phyloP scores from a whole-genome alignment of 306 rosid species.

The Trifolium fragiferum region DNA sequence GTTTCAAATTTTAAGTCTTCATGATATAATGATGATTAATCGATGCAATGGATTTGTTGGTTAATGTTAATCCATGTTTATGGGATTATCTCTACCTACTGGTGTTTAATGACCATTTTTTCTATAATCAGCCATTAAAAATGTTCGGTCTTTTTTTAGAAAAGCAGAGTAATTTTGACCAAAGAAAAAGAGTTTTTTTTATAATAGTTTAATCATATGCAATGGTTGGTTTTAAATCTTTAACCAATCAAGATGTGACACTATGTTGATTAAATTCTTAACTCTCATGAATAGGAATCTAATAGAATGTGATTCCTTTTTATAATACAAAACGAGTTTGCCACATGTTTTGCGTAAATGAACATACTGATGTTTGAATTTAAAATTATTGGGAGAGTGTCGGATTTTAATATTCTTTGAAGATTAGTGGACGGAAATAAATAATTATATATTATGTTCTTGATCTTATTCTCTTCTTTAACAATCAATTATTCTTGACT shows the following conservation, averaged over 20 bases:
- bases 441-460: constrained; percentile 18
- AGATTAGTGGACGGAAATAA: constrained; percentile 8
- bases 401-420: constrained; percentile 10
- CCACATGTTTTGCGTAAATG: background rate
- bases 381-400: background rate
- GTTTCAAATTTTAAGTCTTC: constrained; percentile 16
- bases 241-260: constrained; percentile 18
- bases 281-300: background rate
- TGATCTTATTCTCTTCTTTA: background rate
- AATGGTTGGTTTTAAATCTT: background rate
- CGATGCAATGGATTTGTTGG: background rate
- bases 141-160: background rate
- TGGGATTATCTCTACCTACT: background rate
- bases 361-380: constrained; percentile 15
- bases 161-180: constrained; percentile 1
- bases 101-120: background rate
- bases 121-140: background rate
- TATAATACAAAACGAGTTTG: constrained; percentile 5
- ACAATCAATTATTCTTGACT: too few species aligned
- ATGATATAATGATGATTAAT: background rate
- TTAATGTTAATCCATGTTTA: background rate
- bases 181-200: background rate
- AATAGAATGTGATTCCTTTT: background rate
- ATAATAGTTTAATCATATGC: constrained; percentile 8
- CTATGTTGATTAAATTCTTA: background rate